Evolutionary conservation across 2,329 filamentous ascomycete genomes (phyloP).

Genomic region (Ascochyta koolunga): DNA sequence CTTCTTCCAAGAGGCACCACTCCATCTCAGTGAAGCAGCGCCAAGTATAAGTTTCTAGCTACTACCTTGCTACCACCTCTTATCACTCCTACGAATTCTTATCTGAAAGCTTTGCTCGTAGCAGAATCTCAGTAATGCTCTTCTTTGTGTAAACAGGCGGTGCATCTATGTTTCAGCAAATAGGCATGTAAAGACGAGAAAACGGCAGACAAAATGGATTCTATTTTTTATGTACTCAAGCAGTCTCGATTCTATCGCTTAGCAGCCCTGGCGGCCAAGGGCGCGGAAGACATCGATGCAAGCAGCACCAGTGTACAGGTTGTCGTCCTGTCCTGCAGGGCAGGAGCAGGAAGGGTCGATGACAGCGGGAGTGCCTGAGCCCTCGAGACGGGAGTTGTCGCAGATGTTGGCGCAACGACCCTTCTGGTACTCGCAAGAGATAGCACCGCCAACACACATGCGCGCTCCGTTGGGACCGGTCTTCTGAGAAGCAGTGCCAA

Average conservation of each 20-base stretch:
- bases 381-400: background rate
- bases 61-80: too few species aligned
- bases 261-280: background rate
- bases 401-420: background rate
- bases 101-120: too few species aligned
- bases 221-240: background rate
- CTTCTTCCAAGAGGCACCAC: too few species aligned
- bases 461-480: background rate
- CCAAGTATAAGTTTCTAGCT: too few species aligned
- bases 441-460: background rate
- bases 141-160: too few species aligned
- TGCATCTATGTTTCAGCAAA: too few species aligned
- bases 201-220: too few species aligned
- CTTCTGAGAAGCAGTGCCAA: background rate
- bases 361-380: background rate
- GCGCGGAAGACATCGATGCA: background rate
- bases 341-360: background rate
- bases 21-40: too few species aligned
- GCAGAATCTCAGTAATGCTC: too few species aligned
- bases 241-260: background rate
- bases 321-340: background rate
- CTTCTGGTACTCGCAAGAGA: background rate
- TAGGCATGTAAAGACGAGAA: too few species aligned
- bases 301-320: background rate
- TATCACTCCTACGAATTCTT: too few species aligned